Conservation (phyloP, 1,139 yeast species). For the Magnusiomyces tetraspermus region DNA sequence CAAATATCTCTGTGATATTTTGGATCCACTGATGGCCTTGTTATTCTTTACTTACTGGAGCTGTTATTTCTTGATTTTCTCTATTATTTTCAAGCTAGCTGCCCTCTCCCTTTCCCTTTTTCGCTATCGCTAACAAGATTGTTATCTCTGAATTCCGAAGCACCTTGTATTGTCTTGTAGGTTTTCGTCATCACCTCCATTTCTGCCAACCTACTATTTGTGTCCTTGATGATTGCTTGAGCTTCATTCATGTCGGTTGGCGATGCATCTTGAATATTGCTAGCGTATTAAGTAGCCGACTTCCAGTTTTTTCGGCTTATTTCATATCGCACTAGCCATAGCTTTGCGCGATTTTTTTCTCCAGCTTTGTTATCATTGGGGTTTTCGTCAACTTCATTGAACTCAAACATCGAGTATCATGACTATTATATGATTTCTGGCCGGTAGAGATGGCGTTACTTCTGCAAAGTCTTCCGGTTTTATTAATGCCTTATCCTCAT, state of each 20-base stretch:
- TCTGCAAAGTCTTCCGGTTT: no score
- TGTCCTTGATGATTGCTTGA: conserved; percentile 65
- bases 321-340: conserved; percentile 79
- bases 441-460: no score
- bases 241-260: conserved; percentile 89
- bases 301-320: conserved; percentile 48
- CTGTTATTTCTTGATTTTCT: not conserved
- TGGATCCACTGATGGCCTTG: no score
- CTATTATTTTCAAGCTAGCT: not conserved
- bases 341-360: conserved; percentile 70
- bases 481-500: not conserved
- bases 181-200: not conserved
- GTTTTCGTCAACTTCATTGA: not conserved
- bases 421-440: no score
- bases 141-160: no score
- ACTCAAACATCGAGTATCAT: no score
- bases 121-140: not conserved
- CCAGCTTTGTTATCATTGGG: conserved; percentile 37
- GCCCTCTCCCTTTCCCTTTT: not conserved
- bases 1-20: no score
- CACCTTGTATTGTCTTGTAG: no score
- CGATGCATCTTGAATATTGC: conserved; percentile 64
- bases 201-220: conserved; percentile 8
- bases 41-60: not conserved
- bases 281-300: conserved; percentile 66